phyloP scores from a whole-genome alignment of 805 yeast genomes.

The Wickerhamomyces sydowiorum region DNA sequence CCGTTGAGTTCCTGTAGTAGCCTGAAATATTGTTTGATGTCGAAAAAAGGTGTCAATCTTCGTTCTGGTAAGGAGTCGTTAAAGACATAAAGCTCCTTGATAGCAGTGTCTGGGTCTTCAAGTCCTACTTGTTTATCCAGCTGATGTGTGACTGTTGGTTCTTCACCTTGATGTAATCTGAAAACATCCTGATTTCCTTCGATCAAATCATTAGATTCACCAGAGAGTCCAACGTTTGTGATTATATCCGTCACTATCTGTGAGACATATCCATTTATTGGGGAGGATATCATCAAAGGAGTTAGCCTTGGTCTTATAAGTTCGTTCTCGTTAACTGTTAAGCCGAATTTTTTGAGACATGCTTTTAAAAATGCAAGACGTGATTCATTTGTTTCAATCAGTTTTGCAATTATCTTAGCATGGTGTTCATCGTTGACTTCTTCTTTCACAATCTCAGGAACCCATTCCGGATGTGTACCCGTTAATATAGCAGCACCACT shows the following conservation, averaged over 20 bases:
- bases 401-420: conserved; percentile 29
- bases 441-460: conserved; percentile 44
- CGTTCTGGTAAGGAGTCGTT: conserved; percentile 41
- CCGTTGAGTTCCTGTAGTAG: conserved; percentile 31
- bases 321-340: conserved; percentile 56
- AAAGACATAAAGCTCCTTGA: conserved; percentile 50
- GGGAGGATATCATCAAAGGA: conserved; percentile 53
- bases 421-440: conserved; percentile 24
- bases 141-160: conserved; percentile 17
- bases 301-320: conserved; percentile 58
- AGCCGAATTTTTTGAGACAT: conserved; percentile 54
- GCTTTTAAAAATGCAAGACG: conserved; percentile 54
- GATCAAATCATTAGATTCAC: conserved; percentile 33
- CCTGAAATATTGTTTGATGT: conserved; percentile 49
- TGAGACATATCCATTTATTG: conserved; percentile 24
- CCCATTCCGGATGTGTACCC: conserved; percentile 90
- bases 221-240: conserved; percentile 28
- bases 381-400: conserved; percentile 37
- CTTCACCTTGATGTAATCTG: conserved; percentile 37
- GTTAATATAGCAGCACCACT: conserved; percentile 69
- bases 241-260: conserved; percentile 28
- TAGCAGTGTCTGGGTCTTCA: conserved; percentile 50
- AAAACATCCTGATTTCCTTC: conserved; percentile 53
- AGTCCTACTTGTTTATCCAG: conserved; percentile 26
- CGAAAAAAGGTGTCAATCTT: conserved; percentile 67